Base-by-base conservation (phyloP, 2,329 filamentous ascomycete genomes). In the Teratosphaeria nubilosa region DNA sequence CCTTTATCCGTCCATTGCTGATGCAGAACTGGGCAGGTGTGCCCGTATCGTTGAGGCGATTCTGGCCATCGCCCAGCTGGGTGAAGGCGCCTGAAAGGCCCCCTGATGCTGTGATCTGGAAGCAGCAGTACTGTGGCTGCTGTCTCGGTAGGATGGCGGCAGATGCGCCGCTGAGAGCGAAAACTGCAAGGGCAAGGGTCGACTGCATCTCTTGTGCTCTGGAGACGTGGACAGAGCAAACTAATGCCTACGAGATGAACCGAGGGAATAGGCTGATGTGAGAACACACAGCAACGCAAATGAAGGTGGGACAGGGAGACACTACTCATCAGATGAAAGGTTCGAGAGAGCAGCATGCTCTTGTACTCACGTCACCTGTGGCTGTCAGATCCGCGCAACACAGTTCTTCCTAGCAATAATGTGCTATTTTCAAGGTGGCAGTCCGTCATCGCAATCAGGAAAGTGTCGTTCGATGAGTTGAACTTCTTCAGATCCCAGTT, bases 11-110 rank as follows among this genome's bases (percentile, higher is more conserved):
- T 51, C 76, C 76, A 13, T 76, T 74, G 60, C 77, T 74, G 64
- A 86, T 77, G 57, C 77, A 82, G 67, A 80, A 86, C 9, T 76
- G 74, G 7, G 76, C 76, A 30, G 51, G 76, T 67, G 1, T 24
- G 34, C 45, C 52, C 30, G 24, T 48, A 25, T 78, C 78, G 32
- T 80, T 79, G 50, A 84, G 76, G 52, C 82, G 77, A 64, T 78
- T 79, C 71, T 86, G 84, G 11, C 85, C 57, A 24, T 57, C 56
- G 16, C 16, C n/a, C 20, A 56, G 25, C 50, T 56, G 55, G 1
- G 22, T 30, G 25, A 56, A 31, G 11, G 24, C 16, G n/a, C 55
- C 55, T n/a, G 45, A 25, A 13, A 22, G 14, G 32, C 48, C 55
- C 32, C 55, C 55, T 13, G 55, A 56, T 16, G 55, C 55, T 25